These are phyloP conservation scores for Hibiscus syriacus DNA, from an alignment of 345 rosid species.

Conservation along the genomic window DNA sequence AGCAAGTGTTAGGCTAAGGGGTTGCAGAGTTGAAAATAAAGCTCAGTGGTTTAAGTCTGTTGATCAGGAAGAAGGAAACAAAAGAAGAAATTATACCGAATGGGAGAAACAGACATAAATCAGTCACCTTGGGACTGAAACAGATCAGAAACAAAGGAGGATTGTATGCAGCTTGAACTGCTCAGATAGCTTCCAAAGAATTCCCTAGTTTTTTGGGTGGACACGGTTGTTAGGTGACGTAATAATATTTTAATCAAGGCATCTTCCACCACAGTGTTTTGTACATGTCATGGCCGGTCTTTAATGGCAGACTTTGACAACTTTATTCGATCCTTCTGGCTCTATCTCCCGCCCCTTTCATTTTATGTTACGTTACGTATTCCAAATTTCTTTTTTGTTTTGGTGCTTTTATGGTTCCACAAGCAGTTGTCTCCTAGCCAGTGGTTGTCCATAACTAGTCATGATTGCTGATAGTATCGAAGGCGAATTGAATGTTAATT, in stretches of 20 bases:
- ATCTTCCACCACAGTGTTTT: background rate
- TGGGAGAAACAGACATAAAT: slow-evolving; percentile 17
- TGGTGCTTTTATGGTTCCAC: slow-evolving; percentile 14
- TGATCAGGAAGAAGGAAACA: background rate
- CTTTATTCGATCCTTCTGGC: background rate
- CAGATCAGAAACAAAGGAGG: slow-evolving; percentile 4
- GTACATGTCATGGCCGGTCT: slow-evolving; percentile 8
- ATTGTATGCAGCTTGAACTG: too few species aligned
- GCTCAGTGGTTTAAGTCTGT: slow-evolving; percentile 1
- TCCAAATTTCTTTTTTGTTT: background rate
- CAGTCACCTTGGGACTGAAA: slow-evolving; percentile 8
- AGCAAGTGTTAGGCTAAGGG: slow-evolving; percentile 1
- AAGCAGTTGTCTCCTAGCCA: slow-evolving; percentile 8
- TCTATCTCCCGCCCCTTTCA: background rate
- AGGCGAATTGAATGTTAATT: slow-evolving; percentile 14
- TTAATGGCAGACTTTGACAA: background rate
- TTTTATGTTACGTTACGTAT: background rate
- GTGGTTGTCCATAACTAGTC: background rate
- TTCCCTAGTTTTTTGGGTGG: slow-evolving; percentile 2
- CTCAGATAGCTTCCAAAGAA: background rate
- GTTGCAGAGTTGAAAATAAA: slow-evolving; percentile 7
- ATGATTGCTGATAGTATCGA: background rate
- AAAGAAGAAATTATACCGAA: background rate
- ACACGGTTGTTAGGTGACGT: background rate
- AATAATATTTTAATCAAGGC: background rate